A percentile compares a stretch with the other conserved stretches of the same genome.
Evolutionary conservation across 1,139 yeast species (phyloP).

Genomic region (Sugiyamaella japonica): DNA sequence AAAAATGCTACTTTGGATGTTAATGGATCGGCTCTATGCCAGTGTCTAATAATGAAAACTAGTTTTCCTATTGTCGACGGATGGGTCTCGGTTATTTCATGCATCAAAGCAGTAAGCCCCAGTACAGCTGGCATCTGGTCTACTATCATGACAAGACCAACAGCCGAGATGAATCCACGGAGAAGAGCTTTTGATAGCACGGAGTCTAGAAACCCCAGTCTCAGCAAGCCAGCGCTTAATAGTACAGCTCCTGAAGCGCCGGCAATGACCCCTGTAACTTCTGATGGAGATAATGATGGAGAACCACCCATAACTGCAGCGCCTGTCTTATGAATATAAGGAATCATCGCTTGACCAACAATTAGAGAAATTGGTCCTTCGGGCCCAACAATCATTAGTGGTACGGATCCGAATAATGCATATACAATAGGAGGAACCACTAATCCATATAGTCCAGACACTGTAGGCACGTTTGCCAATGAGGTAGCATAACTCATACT

Average conservation of each 20-base stretch:
- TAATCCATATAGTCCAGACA: slow-evolving; percentile 79
- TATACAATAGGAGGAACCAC: slow-evolving; percentile 84
- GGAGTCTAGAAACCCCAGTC: slow-evolving; percentile 88
- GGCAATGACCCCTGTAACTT: slow-evolving; percentile 70
- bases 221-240: slow-evolving; percentile 72
- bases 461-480: slow-evolving; percentile 85
- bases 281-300: slow-evolving; percentile 54
- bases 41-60: slow-evolving; percentile 53
- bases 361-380: slow-evolving; percentile 91
- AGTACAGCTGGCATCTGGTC: slow-evolving; percentile 73
- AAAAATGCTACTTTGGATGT: slow-evolving; percentile 40
- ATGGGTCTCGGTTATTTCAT: slow-evolving; percentile 58
- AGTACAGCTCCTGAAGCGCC: slow-evolving; percentile 76
- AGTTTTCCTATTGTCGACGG: slow-evolving; percentile 71
- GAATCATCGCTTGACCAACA: slow-evolving; percentile 87
- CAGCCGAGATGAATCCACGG: slow-evolving; percentile 88
- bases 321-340: slow-evolving; percentile 32
- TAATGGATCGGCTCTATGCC: slow-evolving; percentile 38
- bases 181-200: slow-evolving; percentile 79
- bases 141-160: slow-evolving; percentile 86
- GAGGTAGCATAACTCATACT: slow-evolving; percentile 88
- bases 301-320: not conserved
- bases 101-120: slow-evolving; percentile 54
- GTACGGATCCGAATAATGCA: slow-evolving; percentile 84
- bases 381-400: slow-evolving; percentile 96